Percentiles rank a stretch among this genome's conserved stretches.
Evolutionary conservation across 2,329 filamentous ascomycete genomes (phyloP).

Genomic region (Claviceps lovelessii): DNA sequence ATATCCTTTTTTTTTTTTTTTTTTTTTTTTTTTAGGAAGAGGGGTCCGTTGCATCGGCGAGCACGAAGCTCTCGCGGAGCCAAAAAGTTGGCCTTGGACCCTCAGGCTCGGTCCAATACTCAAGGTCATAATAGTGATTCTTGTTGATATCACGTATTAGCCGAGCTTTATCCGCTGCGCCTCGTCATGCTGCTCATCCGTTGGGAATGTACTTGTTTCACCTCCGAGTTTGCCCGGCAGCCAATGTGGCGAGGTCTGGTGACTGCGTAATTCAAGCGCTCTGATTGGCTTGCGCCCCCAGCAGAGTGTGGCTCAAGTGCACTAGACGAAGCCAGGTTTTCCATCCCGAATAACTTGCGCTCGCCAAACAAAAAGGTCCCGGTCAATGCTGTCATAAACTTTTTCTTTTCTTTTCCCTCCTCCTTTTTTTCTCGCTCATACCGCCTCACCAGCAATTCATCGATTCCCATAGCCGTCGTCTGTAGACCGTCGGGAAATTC

Average conservation of each 20-base stretch:
- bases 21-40: background rate
- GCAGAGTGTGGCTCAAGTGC: constrained; percentile 19
- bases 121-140: background rate
- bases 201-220: background rate
- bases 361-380: constrained; percentile 2
- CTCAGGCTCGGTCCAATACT: constrained; percentile 1
- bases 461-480: constrained; percentile 3
- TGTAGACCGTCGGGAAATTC: constrained; percentile 1
- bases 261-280: constrained; percentile 18
- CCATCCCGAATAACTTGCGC: background rate
- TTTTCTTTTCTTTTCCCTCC: constrained; percentile 14
- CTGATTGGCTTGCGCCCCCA: constrained; percentile 24
- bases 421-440: constrained; percentile 11
- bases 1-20: background rate
- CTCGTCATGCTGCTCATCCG: too few species aligned
- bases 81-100: constrained; percentile 3
- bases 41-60: background rate
- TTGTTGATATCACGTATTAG: background rate
- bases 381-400: constrained; percentile 28
- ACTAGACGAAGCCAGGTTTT: background rate
- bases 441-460: constrained; percentile 5
- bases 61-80: background rate
- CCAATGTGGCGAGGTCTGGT: constrained; percentile 5
- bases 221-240: constrained; percentile 23
- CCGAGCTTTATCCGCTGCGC: constrained; percentile 9